Base-by-base conservation (phyloP, 495 filamentous ascomycete species). In the Polyplosphaeria fusca region DNA sequence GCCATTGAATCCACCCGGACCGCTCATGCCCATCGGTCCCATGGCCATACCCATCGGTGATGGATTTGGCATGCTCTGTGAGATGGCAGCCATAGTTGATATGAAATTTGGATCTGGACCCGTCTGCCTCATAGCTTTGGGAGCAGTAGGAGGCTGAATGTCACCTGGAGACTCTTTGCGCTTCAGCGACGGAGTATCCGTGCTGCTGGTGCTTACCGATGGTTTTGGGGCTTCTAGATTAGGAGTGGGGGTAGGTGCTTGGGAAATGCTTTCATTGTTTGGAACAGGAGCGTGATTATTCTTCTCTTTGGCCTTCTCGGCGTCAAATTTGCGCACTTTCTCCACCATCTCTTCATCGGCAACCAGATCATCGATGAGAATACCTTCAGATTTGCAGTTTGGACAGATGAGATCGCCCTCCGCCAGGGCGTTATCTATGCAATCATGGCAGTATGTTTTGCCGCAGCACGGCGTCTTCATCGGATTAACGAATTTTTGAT, bases 381-480 rank as follows among this genome's bases (percentile, higher is more conserved):
- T 88, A 55, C 88, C 90, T 61, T 95, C 90, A 39, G 82, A 87
- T 69, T 86, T 81, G 77, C 93, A 98, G 47, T 83, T 85, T 52
- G 94, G 94, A 71, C 93, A 98, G 67, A 88, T 78, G 76, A 98
- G 89, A 79, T 98, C 93, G 80, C 86, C 92, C 77, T 97, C 90
- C 74, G 95, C 90, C 75, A 98, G 84, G 66, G 89, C 86, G 82
- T 91, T 94, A 65, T 91, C 91, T 72, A 97, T 95, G 86, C 93
- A 98, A 64, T 97, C 90, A 81, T 90, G 88, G 82, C 93, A 98
- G 81, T 92, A 97, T 70, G 91, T 95, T 79, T 86, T 91, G 71
- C 86, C 81, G 78, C 93, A 98, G 78, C 93, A 98, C 56, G 93
- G 94, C 63, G 92, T 97, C 81, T 95, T 92, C 77, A 90, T 91